phyloP scores from a whole-genome alignment of 116 monocot genomes.

The Cymodocea nodosa region DNA sequence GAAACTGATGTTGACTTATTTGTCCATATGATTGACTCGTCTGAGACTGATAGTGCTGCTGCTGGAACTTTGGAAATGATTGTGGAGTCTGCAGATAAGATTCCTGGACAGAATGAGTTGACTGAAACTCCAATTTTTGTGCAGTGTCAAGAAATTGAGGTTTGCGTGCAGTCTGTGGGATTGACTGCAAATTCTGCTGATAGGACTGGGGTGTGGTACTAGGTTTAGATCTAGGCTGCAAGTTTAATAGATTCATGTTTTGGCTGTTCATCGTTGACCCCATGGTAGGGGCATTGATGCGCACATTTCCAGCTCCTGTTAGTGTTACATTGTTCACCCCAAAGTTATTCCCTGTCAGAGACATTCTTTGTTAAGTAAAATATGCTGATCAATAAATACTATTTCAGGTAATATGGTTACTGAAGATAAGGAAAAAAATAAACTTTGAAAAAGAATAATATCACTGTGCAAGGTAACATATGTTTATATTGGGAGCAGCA shows the following conservation, averaged over 20 bases:
- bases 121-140: slow-evolving; percentile 54
- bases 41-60: slow-evolving; percentile 34
- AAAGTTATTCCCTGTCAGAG: slow-evolving; percentile 41
- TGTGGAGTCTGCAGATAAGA: slow-evolving; percentile 34
- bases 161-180: slow-evolving; percentile 21
- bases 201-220: slow-evolving; percentile 22
- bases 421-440: not conserved
- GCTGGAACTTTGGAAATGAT: slow-evolving; percentile 33
- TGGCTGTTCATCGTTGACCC: slow-evolving; percentile 33
- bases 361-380: slow-evolving; percentile 27
- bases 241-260: slow-evolving; percentile 26
- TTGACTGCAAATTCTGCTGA: slow-evolving; percentile 38
- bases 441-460: too few species aligned
- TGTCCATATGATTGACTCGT: slow-evolving; percentile 32
- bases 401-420: not conserved
- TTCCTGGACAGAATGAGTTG: slow-evolving; percentile 30
- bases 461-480: too few species aligned
- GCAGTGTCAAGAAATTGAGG: slow-evolving; percentile 40
- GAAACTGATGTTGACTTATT: slow-evolving; percentile 37
- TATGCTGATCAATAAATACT: not conserved
- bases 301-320: slow-evolving; percentile 32
- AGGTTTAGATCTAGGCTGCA: slow-evolving; percentile 42
- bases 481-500: not conserved
- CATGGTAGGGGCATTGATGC: slow-evolving; percentile 25
- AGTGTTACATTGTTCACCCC: slow-evolving; percentile 22